These are phyloP conservation scores for Prunus mume DNA, from an alignment of 306 rosid genomes.

Conservation along the genomic window DNA sequence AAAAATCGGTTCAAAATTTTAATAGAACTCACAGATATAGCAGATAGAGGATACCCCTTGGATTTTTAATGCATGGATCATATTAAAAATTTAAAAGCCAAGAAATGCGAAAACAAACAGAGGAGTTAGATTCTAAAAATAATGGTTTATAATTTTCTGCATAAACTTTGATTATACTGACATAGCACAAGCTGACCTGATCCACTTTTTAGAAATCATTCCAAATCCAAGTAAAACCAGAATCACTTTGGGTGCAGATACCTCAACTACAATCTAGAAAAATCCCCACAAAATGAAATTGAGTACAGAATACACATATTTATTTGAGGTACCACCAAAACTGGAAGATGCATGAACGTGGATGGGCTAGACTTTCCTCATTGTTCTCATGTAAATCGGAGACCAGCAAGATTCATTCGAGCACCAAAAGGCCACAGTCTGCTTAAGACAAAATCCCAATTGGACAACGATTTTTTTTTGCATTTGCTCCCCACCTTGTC, in stretches of 20 bases:
- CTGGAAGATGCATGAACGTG: slow-evolving; percentile 10
- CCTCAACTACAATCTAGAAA: not conserved
- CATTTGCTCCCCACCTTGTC: slow-evolving; percentile 54
- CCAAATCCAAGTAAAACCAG: not conserved
- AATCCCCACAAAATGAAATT: not conserved
- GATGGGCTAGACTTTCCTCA: slow-evolving; percentile 6
- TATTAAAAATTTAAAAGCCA: too few relatives aligned
- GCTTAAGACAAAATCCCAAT: slow-evolving; percentile 17
- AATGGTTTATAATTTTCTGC: not conserved
- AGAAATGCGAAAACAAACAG: not conserved
- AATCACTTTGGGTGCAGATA: slow-evolving; percentile 2
- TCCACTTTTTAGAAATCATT: not conserved
- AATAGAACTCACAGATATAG: not conserved
- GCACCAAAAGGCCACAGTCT: slow-evolving; percentile 25
- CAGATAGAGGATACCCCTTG: too few relatives aligned
- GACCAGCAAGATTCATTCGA: slow-evolving; percentile 24
- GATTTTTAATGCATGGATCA: not conserved
- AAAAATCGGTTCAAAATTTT: too few relatives aligned
- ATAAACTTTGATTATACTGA: not conserved
- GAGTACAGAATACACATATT: slow-evolving; percentile 11
- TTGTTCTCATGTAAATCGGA: not conserved
- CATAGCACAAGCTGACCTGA: not conserved
- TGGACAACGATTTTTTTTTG: slow-evolving; percentile 20
- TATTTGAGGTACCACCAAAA: slow-evolving; percentile 14
- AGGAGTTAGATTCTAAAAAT: not conserved